Evolutionary conservation across 2,329 filamentous ascomycete genomes (phyloP), one percentile per base, ranked within the genome.

Genomic region (Chrysosporium queenslandicum): DNA sequence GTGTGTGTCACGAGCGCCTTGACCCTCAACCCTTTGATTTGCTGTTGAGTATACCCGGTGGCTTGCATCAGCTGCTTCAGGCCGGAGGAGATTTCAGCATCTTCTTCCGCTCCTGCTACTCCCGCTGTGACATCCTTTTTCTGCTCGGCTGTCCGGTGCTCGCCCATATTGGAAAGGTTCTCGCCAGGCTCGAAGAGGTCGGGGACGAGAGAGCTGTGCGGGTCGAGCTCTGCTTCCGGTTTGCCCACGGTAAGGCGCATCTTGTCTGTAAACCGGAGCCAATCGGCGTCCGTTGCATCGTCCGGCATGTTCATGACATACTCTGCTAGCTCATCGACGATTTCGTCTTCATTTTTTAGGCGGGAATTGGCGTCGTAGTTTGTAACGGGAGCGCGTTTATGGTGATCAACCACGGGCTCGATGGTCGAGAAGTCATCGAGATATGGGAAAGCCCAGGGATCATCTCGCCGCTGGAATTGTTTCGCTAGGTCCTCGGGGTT

Each of bases 401-500:
- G 80, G 65, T 83, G 79, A 72, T 97, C 91, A 55, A 92, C 78
- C 46, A 87, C 76, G 50, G 88, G 87, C 63, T 87, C 80, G 57
- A 91, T 77, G 53, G 78, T 78, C 55, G 85, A 80, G 63, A 95
- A 85, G 68, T 94, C 87, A 66, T 96, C 89, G 52, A 91, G 71
- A 68, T 94, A 92, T 56, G 80, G 75, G 46, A 90, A 73, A 50
- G 76, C 75, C 74, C 87, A 86, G 7, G 82, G 77, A 65, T 94
- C 89, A 51, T 74, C 77, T 56, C 88, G 82, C 60, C 86, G 68
- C 40, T 80, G 77, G 58, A 83, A 86, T 70, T 92, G 85, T 30
- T 80, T 75, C 39, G 83, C 76, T 64, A 96, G 66, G 68, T 97
- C 87, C 58, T 81, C 75, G 8, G 83, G 73, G 64, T 85, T 77